phyloP scores from a whole-genome alignment of 441 rosid genomes.

The Pelargonium myrrhifolium region DNA sequence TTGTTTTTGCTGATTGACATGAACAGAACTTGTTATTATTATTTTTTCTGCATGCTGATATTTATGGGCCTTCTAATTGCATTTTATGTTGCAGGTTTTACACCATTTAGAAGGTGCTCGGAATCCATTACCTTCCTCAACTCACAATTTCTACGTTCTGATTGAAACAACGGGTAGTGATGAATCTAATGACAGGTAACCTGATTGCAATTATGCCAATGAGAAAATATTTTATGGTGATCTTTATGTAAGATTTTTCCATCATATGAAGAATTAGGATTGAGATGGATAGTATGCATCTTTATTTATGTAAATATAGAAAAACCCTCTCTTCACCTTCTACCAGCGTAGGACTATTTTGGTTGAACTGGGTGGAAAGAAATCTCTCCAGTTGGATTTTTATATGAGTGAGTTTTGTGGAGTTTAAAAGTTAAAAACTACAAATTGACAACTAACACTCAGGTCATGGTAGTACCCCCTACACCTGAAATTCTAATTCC shows the following conservation, averaged over 20 bases:
- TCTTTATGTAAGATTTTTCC: not conserved
- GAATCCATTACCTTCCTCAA: conserved; percentile 65
- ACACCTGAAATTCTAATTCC: not conserved
- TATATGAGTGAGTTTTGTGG: not conserved
- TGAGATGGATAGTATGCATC: not conserved
- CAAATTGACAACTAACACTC: not conserved
- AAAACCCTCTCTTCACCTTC: not conserved
- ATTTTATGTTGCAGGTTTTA: conserved; percentile 42
- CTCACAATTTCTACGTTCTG: conserved; percentile 74
- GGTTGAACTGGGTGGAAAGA: not conserved
- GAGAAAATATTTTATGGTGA: not conserved
- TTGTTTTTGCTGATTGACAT: not conserved
- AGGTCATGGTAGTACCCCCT: not conserved
- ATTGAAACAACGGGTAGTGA: conserved; percentile 84
- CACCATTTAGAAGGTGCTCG: conserved; percentile 75
- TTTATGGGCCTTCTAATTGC: conserved; percentile 4
- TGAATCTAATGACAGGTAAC: conserved; percentile 66
- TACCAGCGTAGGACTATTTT: not conserved
- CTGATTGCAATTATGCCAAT: conserved; percentile 12
- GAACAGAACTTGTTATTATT: not conserved
- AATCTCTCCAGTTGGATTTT: not conserved
- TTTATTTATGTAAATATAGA: not conserved
- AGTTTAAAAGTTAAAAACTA: not conserved
- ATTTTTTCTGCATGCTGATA: not conserved
- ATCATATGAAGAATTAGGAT: not conserved